Conservation (phyloP, 345 rosid species). For the Salix suchowensis region DNA sequence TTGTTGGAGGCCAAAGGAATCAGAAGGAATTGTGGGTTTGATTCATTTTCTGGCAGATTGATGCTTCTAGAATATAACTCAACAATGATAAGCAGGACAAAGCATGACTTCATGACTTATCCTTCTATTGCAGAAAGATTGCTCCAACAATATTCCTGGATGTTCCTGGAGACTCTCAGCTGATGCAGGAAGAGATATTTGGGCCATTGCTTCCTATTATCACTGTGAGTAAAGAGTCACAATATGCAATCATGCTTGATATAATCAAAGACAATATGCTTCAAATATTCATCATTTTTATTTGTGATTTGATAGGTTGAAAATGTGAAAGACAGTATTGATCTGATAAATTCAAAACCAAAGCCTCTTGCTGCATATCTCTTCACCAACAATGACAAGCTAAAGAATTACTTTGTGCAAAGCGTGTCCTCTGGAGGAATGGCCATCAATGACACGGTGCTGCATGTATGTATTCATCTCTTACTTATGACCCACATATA, state of each 20-base stretch:
- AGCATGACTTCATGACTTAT: neutral
- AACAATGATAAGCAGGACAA: neutral
- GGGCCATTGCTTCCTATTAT: conserved; percentile 53
- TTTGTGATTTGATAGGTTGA: conserved; percentile 27
- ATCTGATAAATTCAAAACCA: conserved; percentile 40
- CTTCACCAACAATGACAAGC: conserved; percentile 53
- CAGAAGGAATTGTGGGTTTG: conserved; percentile 32
- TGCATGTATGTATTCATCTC: conserved; percentile 42
- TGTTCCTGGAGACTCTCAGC: conserved; percentile 38
- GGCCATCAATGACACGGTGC: conserved; percentile 55
- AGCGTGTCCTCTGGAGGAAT: conserved; percentile 66
- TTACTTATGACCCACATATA: neutral
- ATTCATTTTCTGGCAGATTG: neutral
- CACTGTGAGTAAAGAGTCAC: conserved; percentile 28
- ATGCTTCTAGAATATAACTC: neutral
- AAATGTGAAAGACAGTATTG: conserved; percentile 31
- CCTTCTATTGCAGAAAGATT: conserved; percentile 32
- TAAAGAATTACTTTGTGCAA: conserved; percentile 51
- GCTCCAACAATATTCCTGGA: conserved; percentile 47
- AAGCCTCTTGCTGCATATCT: conserved; percentile 65
- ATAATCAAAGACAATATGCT: neutral
- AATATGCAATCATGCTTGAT: no score
- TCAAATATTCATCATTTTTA: neutral
- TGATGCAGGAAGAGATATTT: conserved; percentile 61
- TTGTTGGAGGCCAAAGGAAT: conserved; percentile 44